Base-by-base conservation (phyloP, 352 stramenopile species). In the Phytopythium aichiense region DNA sequence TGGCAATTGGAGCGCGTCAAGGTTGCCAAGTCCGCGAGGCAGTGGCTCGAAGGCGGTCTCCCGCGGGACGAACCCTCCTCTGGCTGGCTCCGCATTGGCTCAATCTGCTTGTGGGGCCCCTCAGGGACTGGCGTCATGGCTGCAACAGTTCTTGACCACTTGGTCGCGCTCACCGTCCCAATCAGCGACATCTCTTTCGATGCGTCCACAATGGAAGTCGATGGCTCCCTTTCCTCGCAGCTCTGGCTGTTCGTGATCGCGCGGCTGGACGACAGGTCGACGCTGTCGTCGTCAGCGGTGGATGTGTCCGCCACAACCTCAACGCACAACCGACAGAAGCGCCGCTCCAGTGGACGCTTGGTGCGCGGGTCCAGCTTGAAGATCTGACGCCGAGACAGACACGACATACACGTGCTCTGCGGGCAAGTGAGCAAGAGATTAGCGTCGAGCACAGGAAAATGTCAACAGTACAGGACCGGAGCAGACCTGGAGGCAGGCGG, bases 381-480 rank as follows among this genome's bases (percentile, higher is more conserved):
- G 43, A 75, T 66, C 54, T 60, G 48, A 13, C 71, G 60, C 35
- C 70, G 55, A 15, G 65, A 50, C 7, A 71, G 73, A 60, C 74
- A 84, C 23, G 67, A 60, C 61, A 73, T 75, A 59, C 74, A 84
- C 12, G 74, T 66, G 40, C 56, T 76, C 70, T 84, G 38, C 48
- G 7, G 28, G 5, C 22, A 25, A 7, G 0, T 16, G 23, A 16
- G 54, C 4, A 43, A 60, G 15, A 60, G 38, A 28, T 62, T 38
- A 18, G 25, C 28, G 12, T 33, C 30, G 28, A 20, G 33, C 23
- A 61, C n/a, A 33, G 37, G 33, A 40, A 49, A 23, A 40, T 40
- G 35, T 15, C 40, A 35, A 53, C 45, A 20, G 22, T 18, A 0
- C 20, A 31, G 11, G 12, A 4, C 4, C 4, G 13, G 12, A 4